phyloP scores from a whole-genome alignment of 1,284 basidiomycete genomes.

The Peniophora sp. region DNA sequence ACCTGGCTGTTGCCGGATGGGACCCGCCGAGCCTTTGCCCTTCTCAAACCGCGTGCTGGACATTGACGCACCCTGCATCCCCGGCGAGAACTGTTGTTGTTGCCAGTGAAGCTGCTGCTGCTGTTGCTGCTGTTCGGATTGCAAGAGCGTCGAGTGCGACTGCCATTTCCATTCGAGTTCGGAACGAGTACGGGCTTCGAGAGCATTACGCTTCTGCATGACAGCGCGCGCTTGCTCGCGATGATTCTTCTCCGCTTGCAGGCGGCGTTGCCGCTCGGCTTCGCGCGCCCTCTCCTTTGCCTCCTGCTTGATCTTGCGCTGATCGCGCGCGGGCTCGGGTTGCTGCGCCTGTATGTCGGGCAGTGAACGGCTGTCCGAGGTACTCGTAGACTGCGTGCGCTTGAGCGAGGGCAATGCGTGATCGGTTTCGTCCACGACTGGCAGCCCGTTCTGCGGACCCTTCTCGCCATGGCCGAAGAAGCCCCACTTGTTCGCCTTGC shows the following conservation, averaged over 20 bases:
- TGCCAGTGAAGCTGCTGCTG: neutral
- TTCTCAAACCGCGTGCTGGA: constrained; percentile 10
- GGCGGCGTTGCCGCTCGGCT: constrained; percentile 82
- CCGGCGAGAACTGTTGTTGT: too few relatives aligned
- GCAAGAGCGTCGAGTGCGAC: constrained; percentile 26
- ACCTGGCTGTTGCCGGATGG: constrained; percentile 44
- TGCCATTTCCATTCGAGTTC: constrained; percentile 54
- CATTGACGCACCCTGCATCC: neutral
- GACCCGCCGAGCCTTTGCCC: constrained; percentile 43
- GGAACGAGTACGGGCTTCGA: constrained; percentile 41
- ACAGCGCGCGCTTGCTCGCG: constrained; percentile 90
- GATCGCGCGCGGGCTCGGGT: constrained; percentile 41
- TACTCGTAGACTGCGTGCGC: constrained; percentile 78
- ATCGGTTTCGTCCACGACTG: constrained; percentile 65
- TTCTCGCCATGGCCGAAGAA: constrained; percentile 74
- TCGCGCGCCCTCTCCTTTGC: constrained; percentile 79
- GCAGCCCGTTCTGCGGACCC: constrained; percentile 46
- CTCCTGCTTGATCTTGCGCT: constrained; percentile 88
- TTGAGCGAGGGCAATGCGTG: constrained; percentile 63
- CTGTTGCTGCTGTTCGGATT: constrained; percentile 8
- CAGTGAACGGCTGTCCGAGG: constrained; percentile 52
- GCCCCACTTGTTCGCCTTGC: constrained; percentile 61
- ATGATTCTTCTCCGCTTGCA: constrained; percentile 65
- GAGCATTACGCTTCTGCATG: constrained; percentile 83
- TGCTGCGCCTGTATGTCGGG: constrained; percentile 41